Evolutionary conservation across 306 rosid species (phyloP), one percentile per base, ranked within the genome.

Genomic region (Quercus mongolica): DNA sequence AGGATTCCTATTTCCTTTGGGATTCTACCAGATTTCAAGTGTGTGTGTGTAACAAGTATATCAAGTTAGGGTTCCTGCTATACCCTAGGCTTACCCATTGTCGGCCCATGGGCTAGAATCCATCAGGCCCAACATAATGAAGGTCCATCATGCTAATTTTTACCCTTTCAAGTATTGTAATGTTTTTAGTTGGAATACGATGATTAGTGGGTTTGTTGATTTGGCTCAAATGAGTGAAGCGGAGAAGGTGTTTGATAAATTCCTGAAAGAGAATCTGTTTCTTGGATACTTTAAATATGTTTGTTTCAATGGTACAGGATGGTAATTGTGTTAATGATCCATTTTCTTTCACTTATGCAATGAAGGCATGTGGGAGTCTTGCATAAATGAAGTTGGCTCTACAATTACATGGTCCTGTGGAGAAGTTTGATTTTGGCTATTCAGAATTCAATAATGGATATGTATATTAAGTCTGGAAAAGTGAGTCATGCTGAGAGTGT

Each of bases 391-490:
- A 21, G 18, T 80, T 91, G 85, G 90, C 89, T 76, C 81, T 76
- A 82, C 92, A 89, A 82, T 63, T 91, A 80, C 95, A 91, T 20
- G 65, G 80, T 67, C 78, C 68, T 54, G 87, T 69, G 51, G 65
- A 78, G 72, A 85, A 84, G 73, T 74, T 89, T 18, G 76, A 81
- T 81, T 78, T 88, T 19, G 71, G 51, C 71, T 33, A 62, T 89
- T 78, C 86, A 88, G 17, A 91, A 89, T 75, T 87, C 95, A 4
- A 56, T 82, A 62, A 83, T 89, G 56, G 95, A 87, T 73, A 92
- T 90, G 92, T 87, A 90, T 78, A 77, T 92, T 49, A 90, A 92
- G 85, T 90, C 94, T 26, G 87, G 87, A 70, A 81, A 70, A 12
- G 61, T 90, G 4, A n/a, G 33, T 70, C 79, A 68, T 41, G 92